Conservation (phyloP, 805 yeast species). For the Cyberlindnera petersonii region DNA sequence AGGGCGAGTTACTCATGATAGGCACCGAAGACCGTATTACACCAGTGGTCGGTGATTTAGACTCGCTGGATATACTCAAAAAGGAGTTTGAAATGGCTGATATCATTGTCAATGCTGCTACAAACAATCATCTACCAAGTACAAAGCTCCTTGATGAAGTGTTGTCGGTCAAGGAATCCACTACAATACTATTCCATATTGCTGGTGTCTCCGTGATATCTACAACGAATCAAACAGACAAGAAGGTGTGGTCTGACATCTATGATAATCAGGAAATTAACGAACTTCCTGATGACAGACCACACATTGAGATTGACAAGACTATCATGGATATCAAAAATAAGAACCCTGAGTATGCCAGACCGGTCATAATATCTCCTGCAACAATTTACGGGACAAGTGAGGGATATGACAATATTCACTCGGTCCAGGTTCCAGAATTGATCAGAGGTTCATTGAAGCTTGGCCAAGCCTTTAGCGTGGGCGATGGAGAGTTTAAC, state of each 20-base stretch:
- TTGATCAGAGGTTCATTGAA: slow-evolving; percentile 22
- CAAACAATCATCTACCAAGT: slow-evolving; percentile 29
- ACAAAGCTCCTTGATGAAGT: slow-evolving; percentile 25
- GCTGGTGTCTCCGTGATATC: slow-evolving; percentile 28
- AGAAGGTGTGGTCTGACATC: slow-evolving; percentile 9
- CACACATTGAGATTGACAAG: slow-evolving; percentile 26
- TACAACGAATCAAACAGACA: slow-evolving; percentile 3
- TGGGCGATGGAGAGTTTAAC: slow-evolving; percentile 30
- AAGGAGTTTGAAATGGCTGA: slow-evolving; percentile 26
- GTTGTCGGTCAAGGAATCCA: slow-evolving; percentile 22
- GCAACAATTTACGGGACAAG: slow-evolving; percentile 34
- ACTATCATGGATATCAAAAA: slow-evolving; percentile 29
- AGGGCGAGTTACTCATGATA: slow-evolving; percentile 16
- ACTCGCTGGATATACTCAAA: slow-evolving; percentile 18
- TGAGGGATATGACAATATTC: slow-evolving; percentile 30
- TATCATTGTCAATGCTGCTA: slow-evolving; percentile 33
- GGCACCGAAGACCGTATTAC: slow-evolving; percentile 19
- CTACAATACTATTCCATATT: slow-evolving; percentile 33
- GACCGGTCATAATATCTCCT: slow-evolving; percentile 33
- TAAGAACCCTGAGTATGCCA: slow-evolving; percentile 28
- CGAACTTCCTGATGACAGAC: slow-evolving; percentile 6
- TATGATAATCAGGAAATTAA: slow-evolving; percentile 5
- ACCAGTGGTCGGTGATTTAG: slow-evolving; percentile 28
- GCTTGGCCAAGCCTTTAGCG: slow-evolving; percentile 26
- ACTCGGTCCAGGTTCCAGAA: slow-evolving; percentile 32